phyloP scores from a whole-genome alignment of 1,284 basidiomycete species.

The Trametes versicolor region DNA sequence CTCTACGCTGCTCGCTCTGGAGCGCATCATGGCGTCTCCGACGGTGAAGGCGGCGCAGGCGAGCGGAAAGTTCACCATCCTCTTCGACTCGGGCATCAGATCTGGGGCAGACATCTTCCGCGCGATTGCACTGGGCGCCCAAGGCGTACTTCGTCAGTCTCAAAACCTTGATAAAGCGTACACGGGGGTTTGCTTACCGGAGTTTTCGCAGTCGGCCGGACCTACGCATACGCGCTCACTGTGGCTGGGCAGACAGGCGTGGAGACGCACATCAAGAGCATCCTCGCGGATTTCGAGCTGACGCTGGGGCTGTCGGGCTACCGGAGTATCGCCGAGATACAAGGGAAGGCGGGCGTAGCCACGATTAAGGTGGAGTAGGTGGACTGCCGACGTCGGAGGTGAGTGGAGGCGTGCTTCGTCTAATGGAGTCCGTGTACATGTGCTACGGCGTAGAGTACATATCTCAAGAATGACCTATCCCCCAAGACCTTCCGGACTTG shows the following conservation, averaged over 20 bases:
- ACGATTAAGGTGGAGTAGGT: constrained; percentile 82
- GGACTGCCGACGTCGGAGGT: constrained; percentile 62
- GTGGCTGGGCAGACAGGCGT: constrained; percentile 64
- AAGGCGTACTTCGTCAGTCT: constrained; percentile 72
- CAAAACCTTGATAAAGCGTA: constrained; percentile 41
- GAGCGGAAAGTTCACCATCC: constrained; percentile 67
- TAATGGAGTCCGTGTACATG: neutral
- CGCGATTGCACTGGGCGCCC: constrained; percentile 77
- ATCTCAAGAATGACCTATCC: neutral
- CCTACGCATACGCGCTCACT: constrained; percentile 62
- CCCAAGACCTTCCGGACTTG: neutral
- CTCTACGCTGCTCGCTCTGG: constrained; percentile 75
- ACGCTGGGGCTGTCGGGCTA: constrained; percentile 58
- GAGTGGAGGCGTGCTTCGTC: constrained; percentile 62
- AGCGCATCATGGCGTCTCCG: constrained; percentile 64
- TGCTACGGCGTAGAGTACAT: neutral
- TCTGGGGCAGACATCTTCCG: constrained; percentile 84
- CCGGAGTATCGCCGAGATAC: constrained; percentile 50
- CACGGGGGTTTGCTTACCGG: constrained; percentile 58
- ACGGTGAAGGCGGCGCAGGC: constrained; percentile 66
- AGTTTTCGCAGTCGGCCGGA: constrained; percentile 53
- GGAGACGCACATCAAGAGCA: constrained; percentile 58
- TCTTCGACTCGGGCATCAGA: constrained; percentile 86
- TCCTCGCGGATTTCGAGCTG: constrained; percentile 66
- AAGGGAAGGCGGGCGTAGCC: constrained; percentile 56